phyloP scores from a whole-genome alignment of 1,139 yeast species.

The Geotrichum carabidarum region DNA sequence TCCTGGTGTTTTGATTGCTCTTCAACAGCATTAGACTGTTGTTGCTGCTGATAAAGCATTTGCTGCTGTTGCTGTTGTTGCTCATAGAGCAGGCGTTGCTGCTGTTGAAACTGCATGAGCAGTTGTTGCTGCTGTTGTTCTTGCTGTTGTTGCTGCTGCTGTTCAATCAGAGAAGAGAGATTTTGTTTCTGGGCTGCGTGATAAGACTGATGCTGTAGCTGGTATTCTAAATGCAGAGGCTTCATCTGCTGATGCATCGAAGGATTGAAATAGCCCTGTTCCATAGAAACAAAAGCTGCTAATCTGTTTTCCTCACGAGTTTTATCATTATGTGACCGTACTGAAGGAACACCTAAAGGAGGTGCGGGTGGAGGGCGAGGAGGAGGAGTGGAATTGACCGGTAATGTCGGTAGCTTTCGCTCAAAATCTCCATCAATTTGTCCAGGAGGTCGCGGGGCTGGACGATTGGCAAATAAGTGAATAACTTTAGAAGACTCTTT shows the following conservation, averaged over 20 bases:
- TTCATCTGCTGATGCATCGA: constrained; percentile 4
- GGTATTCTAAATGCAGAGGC: constrained; percentile 17
- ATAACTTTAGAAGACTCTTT: constrained; percentile 12
- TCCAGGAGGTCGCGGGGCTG: constrained; percentile 56
- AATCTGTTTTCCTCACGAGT: constrained; percentile 15
- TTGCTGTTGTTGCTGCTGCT: constrained; percentile 24
- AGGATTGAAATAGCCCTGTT: constrained; percentile 16
- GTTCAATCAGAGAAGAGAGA: constrained; percentile 22
- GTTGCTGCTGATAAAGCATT: constrained; percentile 31
- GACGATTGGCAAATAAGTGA: constrained; percentile 57
- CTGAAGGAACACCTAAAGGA: constrained; percentile 38
- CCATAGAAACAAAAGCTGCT: constrained; percentile 7
- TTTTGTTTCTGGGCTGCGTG: constrained; percentile 23
- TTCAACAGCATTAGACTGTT: constrained; percentile 30
- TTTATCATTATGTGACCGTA: constrained; percentile 25
- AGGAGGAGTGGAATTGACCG: constrained; percentile 31
- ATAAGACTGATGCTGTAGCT: constrained; percentile 10
- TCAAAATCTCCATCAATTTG: constrained; percentile 43
- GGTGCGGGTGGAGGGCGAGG: constrained; percentile 43
- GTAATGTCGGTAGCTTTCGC: constrained; percentile 56
- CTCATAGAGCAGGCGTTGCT: constrained; percentile 19
- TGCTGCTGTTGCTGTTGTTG: constrained; percentile 24
- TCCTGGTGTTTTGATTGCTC: constrained; percentile 27
- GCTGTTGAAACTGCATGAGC: constrained; percentile 18
- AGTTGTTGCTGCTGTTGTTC: constrained; percentile 16